Evolutionary conservation across 306 rosid species (phyloP).

Genomic region (Medicago truncatula): MtrunA17r5.0-ANR NC_053048.1:37951001-37951500

Average conservation of each 20-base stretch:
- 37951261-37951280: neutral
- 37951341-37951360: neutral
- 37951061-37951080: slow-evolving; percentile 28
- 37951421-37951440: no score
- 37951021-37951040: slow-evolving; percentile 1
- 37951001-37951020: slow-evolving; percentile 38
- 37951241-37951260: slow-evolving; percentile 33
- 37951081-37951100: neutral
- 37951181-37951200: slow-evolving; percentile 30
- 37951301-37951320: neutral
- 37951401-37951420: no score
- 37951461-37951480: no score
- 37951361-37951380: no score
- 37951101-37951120: slow-evolving; percentile 31
- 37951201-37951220: neutral
- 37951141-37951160: slow-evolving; percentile 30
- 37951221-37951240: slow-evolving; percentile 29
- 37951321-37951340: no score
- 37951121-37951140: slow-evolving; percentile 37
- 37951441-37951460: no score
- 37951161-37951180: slow-evolving; percentile 39
- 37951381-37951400: no score
- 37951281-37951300: neutral
- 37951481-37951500: no score
- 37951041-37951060: slow-evolving; percentile 24